Conservation (phyloP, 2,329 filamentous ascomycete species). For the Alternaria atra region DNA sequence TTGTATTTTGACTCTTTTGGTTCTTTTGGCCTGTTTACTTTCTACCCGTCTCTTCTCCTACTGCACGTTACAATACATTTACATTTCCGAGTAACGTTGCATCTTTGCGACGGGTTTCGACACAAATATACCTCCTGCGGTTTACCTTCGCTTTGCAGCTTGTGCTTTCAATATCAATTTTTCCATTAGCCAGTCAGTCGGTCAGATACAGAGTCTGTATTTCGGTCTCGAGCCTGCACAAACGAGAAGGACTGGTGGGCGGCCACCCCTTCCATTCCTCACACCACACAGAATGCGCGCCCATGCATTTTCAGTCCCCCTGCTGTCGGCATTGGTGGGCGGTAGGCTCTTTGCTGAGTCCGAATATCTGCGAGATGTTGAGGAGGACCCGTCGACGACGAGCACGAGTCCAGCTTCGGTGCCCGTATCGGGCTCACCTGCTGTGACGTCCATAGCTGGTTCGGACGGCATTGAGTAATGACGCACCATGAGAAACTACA, state of each 20-base stretch:
- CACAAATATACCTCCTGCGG: background rate
- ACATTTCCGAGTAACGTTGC: background rate
- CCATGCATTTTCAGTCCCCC: background rate
- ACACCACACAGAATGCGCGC: conserved; percentile 1
- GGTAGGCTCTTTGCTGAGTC: conserved; percentile 2
- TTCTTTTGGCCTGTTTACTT: conserved; percentile 2
- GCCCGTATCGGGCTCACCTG: background rate
- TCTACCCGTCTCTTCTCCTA: conserved; percentile 1
- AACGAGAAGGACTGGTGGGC: background rate
- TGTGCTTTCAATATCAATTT: background rate
- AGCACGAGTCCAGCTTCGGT: conserved; percentile 15
- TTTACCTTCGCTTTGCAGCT: background rate
- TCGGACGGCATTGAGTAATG: conserved; percentile 4
- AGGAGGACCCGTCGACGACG: conserved; percentile 1
- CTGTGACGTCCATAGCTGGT: background rate
- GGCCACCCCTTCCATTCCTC: background rate
- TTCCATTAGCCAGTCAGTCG: background rate
- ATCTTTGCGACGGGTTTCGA: background rate
- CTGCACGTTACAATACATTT: background rate
- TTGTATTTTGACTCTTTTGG: background rate
- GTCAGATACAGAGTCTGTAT: background rate
- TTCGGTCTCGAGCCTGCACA: background rate
- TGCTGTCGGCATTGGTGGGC: background rate
- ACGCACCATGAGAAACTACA: background rate
- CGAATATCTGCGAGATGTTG: background rate